Evolutionary conservation across 305 asterid species (phyloP).

Genomic region (Stenogyne calaminthoides): DNA sequence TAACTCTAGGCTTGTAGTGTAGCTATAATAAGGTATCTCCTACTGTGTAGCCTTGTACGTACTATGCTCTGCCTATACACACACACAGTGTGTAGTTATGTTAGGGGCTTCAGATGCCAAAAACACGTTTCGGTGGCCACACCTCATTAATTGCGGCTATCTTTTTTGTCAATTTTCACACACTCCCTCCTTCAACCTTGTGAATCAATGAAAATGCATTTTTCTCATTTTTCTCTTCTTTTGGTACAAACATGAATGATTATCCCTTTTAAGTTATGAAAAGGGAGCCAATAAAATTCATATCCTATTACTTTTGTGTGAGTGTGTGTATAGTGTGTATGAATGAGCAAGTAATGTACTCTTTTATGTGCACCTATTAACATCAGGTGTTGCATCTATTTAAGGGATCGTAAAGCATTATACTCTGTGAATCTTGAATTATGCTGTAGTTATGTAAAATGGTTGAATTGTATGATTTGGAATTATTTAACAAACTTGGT

Average conservation of each 20-base stretch:
- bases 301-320: neutral
- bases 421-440: too few relatives aligned
- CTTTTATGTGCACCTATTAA: too few relatives aligned
- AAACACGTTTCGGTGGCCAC: constrained; percentile 45
- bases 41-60: neutral
- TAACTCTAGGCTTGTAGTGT: constrained; percentile 22
- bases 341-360: too few relatives aligned
- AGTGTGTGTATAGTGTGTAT: too few relatives aligned
- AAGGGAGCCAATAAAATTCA: neutral
- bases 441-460: too few relatives aligned
- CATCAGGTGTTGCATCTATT: too few relatives aligned
- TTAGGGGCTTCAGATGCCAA: constrained; percentile 46
- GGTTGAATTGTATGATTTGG: too few relatives aligned
- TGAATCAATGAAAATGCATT: neutral
- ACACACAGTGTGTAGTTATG: constrained; percentile 22
- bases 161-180: constrained; percentile 33
- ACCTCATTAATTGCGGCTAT: constrained; percentile 34
- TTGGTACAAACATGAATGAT: neutral
- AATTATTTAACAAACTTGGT: too few relatives aligned
- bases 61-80: neutral
- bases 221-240: neutral
- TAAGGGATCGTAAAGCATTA: too few relatives aligned
- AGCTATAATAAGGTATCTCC: constrained; percentile 18
- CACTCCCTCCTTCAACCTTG: constrained; percentile 5
- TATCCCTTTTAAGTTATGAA: neutral